Percentiles rank a stretch among this genome's conserved stretches.
Conservation (phyloP, 768 basidiomycete genomes). For the Coprinopsis strossmayeri region DNA sequence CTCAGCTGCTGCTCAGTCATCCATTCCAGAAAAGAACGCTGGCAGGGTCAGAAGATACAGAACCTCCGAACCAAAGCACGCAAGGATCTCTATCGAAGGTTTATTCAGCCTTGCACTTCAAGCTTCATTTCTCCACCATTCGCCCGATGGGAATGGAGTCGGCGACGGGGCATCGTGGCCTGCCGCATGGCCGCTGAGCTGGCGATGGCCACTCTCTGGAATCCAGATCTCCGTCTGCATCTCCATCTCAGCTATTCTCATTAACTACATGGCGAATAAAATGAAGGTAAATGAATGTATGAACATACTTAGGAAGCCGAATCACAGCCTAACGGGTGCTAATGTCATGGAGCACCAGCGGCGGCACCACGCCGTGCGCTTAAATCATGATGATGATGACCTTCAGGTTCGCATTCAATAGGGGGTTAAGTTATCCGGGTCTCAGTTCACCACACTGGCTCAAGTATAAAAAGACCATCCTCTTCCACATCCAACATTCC, state of each 20-base stretch:
- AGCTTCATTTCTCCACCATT: neutral
- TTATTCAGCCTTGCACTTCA: neutral
- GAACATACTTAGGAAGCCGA: too few relatives aligned
- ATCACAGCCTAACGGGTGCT: too few relatives aligned
- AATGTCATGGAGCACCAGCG: too few relatives aligned
- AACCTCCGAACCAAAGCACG: neutral
- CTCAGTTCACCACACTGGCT: neutral
- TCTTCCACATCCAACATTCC: neutral
- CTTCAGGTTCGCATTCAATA: neutral
- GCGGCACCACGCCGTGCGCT: too few relatives aligned
- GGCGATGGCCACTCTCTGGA: neutral
- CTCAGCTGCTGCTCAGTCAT: too few relatives aligned
- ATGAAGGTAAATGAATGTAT: too few relatives aligned
- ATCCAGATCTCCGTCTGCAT: neutral
- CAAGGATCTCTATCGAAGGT: neutral
- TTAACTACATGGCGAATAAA: too few relatives aligned
- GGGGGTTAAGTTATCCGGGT: neutral
- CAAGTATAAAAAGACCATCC: neutral
- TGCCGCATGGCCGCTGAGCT: neutral
- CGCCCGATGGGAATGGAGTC: conserved; percentile 1
- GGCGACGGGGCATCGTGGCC: neutral
- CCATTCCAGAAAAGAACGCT: too few relatives aligned
- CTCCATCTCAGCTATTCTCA: neutral
- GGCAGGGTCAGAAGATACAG: neutral
- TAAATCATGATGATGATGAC: neutral